phyloP scores from a whole-genome alignment of 371 early-diverging fungal genomes.

The Coelomomyces lativittatus region DNA sequence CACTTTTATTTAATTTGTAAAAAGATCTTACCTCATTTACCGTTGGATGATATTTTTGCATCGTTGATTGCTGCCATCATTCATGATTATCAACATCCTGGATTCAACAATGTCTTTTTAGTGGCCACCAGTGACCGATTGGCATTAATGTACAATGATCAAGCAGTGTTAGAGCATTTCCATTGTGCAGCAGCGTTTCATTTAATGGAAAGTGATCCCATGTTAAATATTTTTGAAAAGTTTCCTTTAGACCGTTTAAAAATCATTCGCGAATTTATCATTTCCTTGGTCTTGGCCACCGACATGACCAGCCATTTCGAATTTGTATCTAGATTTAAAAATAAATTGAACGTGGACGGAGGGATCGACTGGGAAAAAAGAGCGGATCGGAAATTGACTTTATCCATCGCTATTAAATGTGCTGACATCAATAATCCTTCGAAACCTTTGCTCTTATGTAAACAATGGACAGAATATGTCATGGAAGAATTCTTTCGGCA shows the following conservation, averaged over 20 bases:
- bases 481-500: constrained; percentile 42
- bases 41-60: constrained; percentile 13
- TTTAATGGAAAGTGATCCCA: constrained; percentile 8
- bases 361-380: constrained; percentile 14
- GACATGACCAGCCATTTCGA: constrained; percentile 39
- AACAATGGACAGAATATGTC: constrained; percentile 17
- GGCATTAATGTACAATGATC: constrained; percentile 26
- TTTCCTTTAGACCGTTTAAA: constrained; percentile 8
- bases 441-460: constrained; percentile 15
- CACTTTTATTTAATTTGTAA: constrained; percentile 12
- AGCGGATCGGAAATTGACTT: constrained; percentile 12
- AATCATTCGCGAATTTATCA: constrained; percentile 11
- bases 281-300: constrained; percentile 25
- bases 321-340: constrained; percentile 25
- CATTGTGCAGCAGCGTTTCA: constrained; percentile 17
- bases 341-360: constrained; percentile 7
- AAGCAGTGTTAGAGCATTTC: constrained; percentile 25
- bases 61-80: constrained; percentile 17
- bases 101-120: constrained; percentile 27
- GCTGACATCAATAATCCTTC: constrained; percentile 30
- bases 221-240: constrained; percentile 10
- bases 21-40: constrained; percentile 5
- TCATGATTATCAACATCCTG: constrained; percentile 36
- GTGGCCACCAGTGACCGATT: constrained; percentile 12
- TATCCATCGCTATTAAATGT: constrained; percentile 32